phyloP scores from a whole-genome alignment of 2,329 filamentous ascomycete species.

The Cytospora piceae region DNA sequence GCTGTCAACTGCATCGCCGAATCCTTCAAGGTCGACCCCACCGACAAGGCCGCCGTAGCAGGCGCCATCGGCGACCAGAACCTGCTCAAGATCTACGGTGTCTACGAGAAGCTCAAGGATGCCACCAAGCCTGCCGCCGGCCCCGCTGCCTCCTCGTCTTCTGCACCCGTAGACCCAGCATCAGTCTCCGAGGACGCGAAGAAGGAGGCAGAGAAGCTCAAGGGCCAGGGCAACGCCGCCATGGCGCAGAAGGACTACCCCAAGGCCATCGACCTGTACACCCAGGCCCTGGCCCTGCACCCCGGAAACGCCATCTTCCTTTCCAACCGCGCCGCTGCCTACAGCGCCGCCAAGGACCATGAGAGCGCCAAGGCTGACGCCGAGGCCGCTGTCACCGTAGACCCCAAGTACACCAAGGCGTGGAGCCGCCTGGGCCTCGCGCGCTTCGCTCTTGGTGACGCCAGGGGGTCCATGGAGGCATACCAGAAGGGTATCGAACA shows the following conservation, averaged over 20 bases:
- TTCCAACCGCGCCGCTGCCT: slow-evolving; percentile 93
- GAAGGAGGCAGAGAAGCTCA: slow-evolving; percentile 83
- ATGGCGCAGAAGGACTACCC: slow-evolving; percentile 94
- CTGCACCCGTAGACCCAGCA: slow-evolving; percentile 46
- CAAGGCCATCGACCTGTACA: slow-evolving; percentile 83
- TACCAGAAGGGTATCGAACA: slow-evolving; percentile 91
- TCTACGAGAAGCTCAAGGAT: slow-evolving; percentile 92
- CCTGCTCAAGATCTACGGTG: slow-evolving; percentile 87
- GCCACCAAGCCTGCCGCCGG: slow-evolving; percentile 43
- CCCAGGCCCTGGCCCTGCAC: slow-evolving; percentile 78
- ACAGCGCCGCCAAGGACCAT: slow-evolving; percentile 84
- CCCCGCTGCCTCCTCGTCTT: slow-evolving; percentile 47
- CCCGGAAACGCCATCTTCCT: slow-evolving; percentile 94
- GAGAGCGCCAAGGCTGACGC: slow-evolving; percentile 83
- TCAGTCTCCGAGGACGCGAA: slow-evolving; percentile 60
- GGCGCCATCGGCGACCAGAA: slow-evolving; percentile 85
- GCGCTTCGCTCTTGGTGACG: slow-evolving; percentile 87
- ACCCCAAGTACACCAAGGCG: slow-evolving; percentile 94
- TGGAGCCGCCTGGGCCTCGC: slow-evolving; percentile 94
- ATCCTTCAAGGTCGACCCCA: slow-evolving; percentile 91
- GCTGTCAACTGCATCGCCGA: slow-evolving; percentile 94
- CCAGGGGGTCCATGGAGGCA: slow-evolving; percentile 89
- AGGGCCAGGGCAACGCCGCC: slow-evolving; percentile 88
- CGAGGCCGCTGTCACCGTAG: slow-evolving; percentile 83
- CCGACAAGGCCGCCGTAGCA: slow-evolving; percentile 70